Base-by-base conservation (phyloP, 2,329 filamentous ascomycete species). In the Arthroderma sp. region DNA sequence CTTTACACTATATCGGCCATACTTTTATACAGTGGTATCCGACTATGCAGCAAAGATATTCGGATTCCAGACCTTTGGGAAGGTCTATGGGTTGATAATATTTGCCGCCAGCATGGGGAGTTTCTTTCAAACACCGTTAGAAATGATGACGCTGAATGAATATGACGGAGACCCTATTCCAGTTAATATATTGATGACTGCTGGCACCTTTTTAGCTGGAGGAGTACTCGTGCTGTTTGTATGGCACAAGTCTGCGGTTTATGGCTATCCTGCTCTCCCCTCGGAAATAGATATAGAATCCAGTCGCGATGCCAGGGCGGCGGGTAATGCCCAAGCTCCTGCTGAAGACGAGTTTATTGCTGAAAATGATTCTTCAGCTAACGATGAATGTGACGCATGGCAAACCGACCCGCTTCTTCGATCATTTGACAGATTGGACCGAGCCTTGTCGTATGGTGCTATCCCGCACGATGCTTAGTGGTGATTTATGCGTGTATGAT, bases 21-120 rank as follows among this genome's bases (percentile, higher is more conserved):
- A 95, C 31, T 96, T 95, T 73, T 95, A 95, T 74, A 94, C 89
- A 0, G 83, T 88, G 6, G 87, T 95, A 58, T 91, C 86, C 25
- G 90, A 95, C 73, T 95, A 94, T 70, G 82, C 83, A 13, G 90
- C 88, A 62, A 95, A 95, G 72, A 88, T 95, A 33, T 95, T 95
- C 68, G 90, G 90, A 13, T 95, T 95, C 73, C 79, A 84, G 57
- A 95, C 89, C 0, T 96, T 95, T 65, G 90, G 90, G 41, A 93
- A 87, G 51, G 88, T 95, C 31, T 95, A 95, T 71, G 91, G 91
- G 3, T 79, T 90, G 9, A 88, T 95, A 64, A 95, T 95, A 65
- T 94, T 88, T 69, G 74, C 93, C 1, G 85, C 88, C 0, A 91
- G 91, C 0, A 69, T 95, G 0, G 79, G 88, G 65, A 95, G 93